Evolutionary conservation across 805 yeast species (phyloP).

Genomic region (Candida piceae): DNA sequence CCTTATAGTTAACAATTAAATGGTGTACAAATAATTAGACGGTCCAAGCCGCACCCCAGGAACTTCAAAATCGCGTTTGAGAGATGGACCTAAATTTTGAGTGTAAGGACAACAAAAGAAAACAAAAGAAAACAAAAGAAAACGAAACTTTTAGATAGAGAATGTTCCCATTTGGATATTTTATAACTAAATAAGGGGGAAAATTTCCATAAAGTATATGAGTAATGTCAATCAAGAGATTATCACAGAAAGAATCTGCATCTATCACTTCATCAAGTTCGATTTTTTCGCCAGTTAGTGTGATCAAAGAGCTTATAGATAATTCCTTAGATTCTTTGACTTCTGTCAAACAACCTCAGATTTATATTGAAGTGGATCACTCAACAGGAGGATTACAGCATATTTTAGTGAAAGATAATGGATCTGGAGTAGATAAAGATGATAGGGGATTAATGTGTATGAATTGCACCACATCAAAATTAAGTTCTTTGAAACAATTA

Average conservation of each 20-base stretch:
- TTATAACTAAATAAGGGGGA: background rate
- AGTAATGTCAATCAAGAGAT: slow-evolving; percentile 14
- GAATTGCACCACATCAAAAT: slow-evolving; percentile 40
- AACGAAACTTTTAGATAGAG: too few relatives aligned
- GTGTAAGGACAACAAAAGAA: too few relatives aligned
- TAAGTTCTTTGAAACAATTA: slow-evolving; percentile 28
- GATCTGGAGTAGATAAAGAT: slow-evolving; percentile 30
- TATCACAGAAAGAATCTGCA: slow-evolving; percentile 18
- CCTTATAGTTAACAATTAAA: too few relatives aligned
- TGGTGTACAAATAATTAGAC: too few relatives aligned
- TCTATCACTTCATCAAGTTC: slow-evolving; percentile 27
- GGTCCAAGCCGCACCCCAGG: too few relatives aligned
- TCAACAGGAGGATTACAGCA: slow-evolving; percentile 32
- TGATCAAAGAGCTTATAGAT: slow-evolving; percentile 37
- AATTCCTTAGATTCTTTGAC: slow-evolving; percentile 35
- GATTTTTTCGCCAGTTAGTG: slow-evolving; percentile 31
- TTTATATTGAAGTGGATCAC: slow-evolving; percentile 34
- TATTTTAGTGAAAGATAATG: slow-evolving; percentile 35
- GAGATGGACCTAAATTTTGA: too few relatives aligned
- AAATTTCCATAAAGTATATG: background rate
- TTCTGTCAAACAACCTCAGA: slow-evolving; percentile 11
- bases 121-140: too few relatives aligned
- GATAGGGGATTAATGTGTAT: slow-evolving; percentile 34
- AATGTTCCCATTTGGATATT: too few relatives aligned
- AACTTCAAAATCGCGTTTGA: too few relatives aligned